Evolutionary conservation across 495 filamentous ascomycete genomes (phyloP).

Genomic region (Lophiotrema nucula): DNA sequence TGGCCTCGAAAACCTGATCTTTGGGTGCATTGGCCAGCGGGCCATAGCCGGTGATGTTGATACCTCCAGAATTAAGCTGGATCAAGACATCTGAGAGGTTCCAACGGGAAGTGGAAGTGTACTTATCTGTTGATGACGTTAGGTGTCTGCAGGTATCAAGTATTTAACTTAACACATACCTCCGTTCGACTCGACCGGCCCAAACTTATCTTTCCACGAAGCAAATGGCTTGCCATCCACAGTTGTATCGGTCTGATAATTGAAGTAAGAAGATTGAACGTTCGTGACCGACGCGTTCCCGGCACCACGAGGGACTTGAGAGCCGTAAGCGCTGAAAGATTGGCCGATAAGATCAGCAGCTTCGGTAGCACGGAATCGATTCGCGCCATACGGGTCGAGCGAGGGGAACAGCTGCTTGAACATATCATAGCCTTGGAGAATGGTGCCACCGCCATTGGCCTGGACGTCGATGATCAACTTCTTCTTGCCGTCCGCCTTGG

Average conservation of each 20-base stretch:
- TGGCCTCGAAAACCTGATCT: constrained; percentile 25
- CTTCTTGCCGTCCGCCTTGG: constrained; percentile 39
- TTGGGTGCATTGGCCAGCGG: constrained; percentile 41
- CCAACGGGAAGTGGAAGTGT: constrained; percentile 28
- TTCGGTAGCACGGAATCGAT: constrained; percentile 48
- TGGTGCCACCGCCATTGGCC: constrained; percentile 41
- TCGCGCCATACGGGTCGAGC: constrained; percentile 46
- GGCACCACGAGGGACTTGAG: constrained; percentile 7
- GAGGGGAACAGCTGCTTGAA: constrained; percentile 47
- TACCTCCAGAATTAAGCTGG: constrained; percentile 15
- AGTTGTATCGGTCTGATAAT: constrained; percentile 27
- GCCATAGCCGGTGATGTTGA: constrained; percentile 40
- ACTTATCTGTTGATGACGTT: constrained; percentile 22
- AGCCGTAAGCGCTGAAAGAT: constrained; percentile 39
- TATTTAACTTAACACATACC: constrained; percentile 4
- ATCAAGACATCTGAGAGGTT: constrained; percentile 29
- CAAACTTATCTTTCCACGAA: constrained; percentile 33
- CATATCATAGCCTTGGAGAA: constrained; percentile 45
- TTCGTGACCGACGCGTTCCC: constrained; percentile 2
- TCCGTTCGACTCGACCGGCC: constrained; percentile 24
- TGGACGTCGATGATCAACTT: constrained; percentile 42
- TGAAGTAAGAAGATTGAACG: constrained; percentile 19
- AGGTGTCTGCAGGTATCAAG: neutral
- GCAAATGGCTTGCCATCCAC: constrained; percentile 20
- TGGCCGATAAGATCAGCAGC: constrained; percentile 47